Conservation (phyloP, 768 basidiomycete species). For the Termitomyces sp. region DNA sequence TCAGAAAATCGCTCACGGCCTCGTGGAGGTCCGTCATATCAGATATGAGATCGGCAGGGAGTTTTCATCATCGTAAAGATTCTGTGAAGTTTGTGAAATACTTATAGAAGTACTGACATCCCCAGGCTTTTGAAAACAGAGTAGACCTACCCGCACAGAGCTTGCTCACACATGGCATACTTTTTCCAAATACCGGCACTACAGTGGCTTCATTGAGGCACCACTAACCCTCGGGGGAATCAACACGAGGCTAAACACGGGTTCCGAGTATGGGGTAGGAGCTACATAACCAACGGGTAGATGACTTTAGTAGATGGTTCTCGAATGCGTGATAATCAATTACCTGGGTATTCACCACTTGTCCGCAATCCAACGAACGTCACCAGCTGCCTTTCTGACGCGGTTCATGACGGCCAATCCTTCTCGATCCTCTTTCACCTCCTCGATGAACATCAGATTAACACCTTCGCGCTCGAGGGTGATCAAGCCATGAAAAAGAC, state of each 20-base stretch:
- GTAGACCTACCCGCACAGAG: neutral
- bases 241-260: slow-evolving; percentile 6
- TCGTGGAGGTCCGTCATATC: neutral
- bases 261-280: neutral
- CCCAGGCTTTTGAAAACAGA: neutral
- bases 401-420: slow-evolving; percentile 96
- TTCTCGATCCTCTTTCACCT: slow-evolving; percentile 72
- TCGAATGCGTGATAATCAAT: neutral
- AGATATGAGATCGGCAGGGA: neutral
- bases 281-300: no score
- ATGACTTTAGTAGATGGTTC: neutral
- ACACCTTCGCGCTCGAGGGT: slow-evolving; percentile 75
- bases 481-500: slow-evolving; percentile 85
- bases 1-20: neutral
- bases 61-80: neutral
- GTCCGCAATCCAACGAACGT: slow-evolving; percentile 35
- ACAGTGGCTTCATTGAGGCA: neutral
- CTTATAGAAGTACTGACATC: neutral
- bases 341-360: slow-evolving; percentile 1
- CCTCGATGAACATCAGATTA: slow-evolving; percentile 83
- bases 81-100: neutral
- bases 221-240: neutral
- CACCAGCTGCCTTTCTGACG: slow-evolving; percentile 83
- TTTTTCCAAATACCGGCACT: neutral
- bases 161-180: neutral